A percentile compares a stretch with the other conserved stretches of the same genome.
Conservation (phyloP, 768 basidiomycete species). For the Naematelia aurantialba region DNA sequence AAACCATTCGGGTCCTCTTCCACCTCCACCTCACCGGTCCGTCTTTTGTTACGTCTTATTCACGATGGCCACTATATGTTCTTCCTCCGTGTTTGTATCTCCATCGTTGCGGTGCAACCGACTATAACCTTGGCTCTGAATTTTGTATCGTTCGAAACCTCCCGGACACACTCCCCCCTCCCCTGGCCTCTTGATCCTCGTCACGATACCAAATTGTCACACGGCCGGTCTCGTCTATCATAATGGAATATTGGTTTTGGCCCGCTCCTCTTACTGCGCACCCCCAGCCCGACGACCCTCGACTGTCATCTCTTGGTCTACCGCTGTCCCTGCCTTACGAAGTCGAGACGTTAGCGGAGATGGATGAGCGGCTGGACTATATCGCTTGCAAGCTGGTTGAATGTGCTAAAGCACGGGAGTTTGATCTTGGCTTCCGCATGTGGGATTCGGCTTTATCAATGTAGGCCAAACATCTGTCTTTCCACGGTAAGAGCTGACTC, state of each 20-base stretch:
- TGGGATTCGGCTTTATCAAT: constrained; percentile 55
- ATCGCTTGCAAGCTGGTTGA: constrained; percentile 64
- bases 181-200: too few relatives aligned
- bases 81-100: too few relatives aligned
- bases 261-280: constrained; percentile 13
- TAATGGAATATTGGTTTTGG: constrained; percentile 14
- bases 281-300: constrained; percentile 34
- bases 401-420: constrained; percentile 74
- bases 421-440: constrained; percentile 71
- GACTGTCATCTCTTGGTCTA: constrained; percentile 41
- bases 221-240: too few relatives aligned
- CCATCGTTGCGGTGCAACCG: too few relatives aligned
- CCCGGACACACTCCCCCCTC: background rate
- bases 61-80: too few relatives aligned
- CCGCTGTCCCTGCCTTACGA: constrained; percentile 62
- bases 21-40: constrained; percentile 13
- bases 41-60: constrained; percentile 3
- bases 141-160: too few relatives aligned
- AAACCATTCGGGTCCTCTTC: constrained; percentile 14
- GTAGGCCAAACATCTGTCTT: constrained; percentile 6
- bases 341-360: constrained; percentile 69
- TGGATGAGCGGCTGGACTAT: constrained; percentile 73
- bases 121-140: too few relatives aligned
- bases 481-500: background rate
- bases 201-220: background rate